phyloP scores from a whole-genome alignment of 495 filamentous ascomycete genomes.

The Aspergillus ellipticus region DNA sequence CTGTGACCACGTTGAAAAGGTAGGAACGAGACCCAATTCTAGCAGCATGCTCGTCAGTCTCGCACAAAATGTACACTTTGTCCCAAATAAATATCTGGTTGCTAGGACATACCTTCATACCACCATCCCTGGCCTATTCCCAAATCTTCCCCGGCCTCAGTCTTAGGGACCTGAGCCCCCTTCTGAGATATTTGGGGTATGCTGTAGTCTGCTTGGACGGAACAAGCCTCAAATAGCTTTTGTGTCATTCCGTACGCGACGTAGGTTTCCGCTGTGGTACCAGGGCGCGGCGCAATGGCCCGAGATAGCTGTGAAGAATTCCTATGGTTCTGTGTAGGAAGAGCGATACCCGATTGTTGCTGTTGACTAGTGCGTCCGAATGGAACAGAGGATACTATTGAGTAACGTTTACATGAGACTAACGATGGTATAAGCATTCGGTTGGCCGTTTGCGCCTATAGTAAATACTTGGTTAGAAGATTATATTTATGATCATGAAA shows the following conservation, averaged over 20 bases:
- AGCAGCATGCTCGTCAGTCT: background rate
- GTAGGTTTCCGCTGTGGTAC: conserved; percentile 60
- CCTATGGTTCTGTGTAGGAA: conserved; percentile 9
- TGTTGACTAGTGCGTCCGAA: background rate
- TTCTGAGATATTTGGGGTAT: conserved; percentile 56
- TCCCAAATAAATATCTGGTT: too few species aligned
- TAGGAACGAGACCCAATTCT: conserved; percentile 66
- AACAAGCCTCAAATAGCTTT: conserved; percentile 72
- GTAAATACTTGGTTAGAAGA: background rate
- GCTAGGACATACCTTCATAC: conserved; percentile 73
- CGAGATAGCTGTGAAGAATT: conserved; percentile 30
- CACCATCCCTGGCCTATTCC: conserved; percentile 74
- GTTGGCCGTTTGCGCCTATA: background rate
- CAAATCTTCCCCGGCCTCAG: conserved; percentile 70
- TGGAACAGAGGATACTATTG: background rate
- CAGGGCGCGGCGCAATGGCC: conserved; percentile 30
- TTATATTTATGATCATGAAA: too few species aligned
- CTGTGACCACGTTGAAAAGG: conserved; percentile 93
- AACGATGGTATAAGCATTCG: background rate
- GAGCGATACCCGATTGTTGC: background rate
- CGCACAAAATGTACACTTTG: too few species aligned
- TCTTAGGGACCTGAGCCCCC: conserved; percentile 56
- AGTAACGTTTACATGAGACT: background rate
- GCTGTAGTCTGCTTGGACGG: conserved; percentile 68
- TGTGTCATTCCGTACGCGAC: conserved; percentile 74